These are phyloP conservation scores for Sporothrix pallida DNA, from an alignment of 2,329 filamentous ascomycete genomes.

Conservation along the genomic window DNA sequence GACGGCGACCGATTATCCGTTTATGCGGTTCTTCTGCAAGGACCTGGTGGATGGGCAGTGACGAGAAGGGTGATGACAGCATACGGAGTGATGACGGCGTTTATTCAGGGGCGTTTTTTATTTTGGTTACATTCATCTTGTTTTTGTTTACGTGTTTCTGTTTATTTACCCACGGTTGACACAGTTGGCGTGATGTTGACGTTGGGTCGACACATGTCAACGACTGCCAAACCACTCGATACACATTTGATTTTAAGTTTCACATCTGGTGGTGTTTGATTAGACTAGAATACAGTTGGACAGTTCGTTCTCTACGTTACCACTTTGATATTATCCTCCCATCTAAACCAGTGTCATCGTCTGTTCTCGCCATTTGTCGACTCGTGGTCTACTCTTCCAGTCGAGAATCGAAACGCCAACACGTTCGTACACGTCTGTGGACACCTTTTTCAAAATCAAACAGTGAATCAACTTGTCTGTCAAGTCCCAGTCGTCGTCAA, in stretches of 20 bases:
- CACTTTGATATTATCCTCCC: neutral
- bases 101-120: too few species aligned
- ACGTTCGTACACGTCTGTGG: neutral
- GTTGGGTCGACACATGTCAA: too few species aligned
- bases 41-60: neutral
- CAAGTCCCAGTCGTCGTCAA: constrained; percentile 12
- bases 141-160: too few species aligned
- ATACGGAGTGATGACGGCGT: neutral
- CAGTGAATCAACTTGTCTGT: constrained; percentile 7
- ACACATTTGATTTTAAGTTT: too few species aligned
- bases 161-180: too few species aligned
- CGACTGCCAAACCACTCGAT: too few species aligned
- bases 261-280: too few species aligned
- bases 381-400: neutral
- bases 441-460: neutral
- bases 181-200: too few species aligned
- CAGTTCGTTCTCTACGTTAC: neutral
- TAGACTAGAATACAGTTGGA: too few species aligned
- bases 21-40: constrained; percentile 25
- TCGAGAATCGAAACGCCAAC: constrained; percentile 4
- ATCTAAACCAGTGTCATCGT: constrained; percentile 6
- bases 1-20: constrained; percentile 9
- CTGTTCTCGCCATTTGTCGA: neutral
- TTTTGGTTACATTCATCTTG: too few species aligned
- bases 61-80: too few species aligned